These are phyloP conservation scores for Trametes polyzona DNA, from an alignment of 1,284 basidiomycete species.

Conservation along the genomic window DNA sequence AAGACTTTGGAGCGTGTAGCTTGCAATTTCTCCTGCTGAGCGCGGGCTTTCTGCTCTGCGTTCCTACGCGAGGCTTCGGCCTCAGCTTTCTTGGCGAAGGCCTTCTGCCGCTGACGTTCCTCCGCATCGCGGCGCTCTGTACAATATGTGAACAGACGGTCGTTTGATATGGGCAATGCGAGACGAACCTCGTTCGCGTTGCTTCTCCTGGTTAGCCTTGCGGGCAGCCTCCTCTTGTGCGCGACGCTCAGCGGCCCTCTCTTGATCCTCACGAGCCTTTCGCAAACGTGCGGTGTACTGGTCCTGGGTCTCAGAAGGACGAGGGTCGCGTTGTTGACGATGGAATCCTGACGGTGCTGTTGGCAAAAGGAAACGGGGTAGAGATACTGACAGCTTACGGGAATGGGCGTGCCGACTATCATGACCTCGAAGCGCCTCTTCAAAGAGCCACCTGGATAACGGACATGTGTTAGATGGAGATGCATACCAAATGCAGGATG, in stretches of 20 bases:
- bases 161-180: neutral
- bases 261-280: constrained; percentile 53
- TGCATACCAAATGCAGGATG: constrained; percentile 16
- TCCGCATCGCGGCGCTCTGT: constrained; percentile 57
- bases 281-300: constrained; percentile 57
- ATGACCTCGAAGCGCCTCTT: constrained; percentile 47
- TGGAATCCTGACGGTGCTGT: constrained; percentile 7
- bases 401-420: constrained; percentile 34
- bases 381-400: constrained; percentile 26
- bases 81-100: constrained; percentile 56
- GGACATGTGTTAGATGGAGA: neutral
- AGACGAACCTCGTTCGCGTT: constrained; percentile 50
- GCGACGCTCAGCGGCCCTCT: constrained; percentile 54
- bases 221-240: constrained; percentile 47
- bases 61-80: constrained; percentile 53
- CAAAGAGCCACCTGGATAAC: constrained; percentile 48
- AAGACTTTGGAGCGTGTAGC: constrained; percentile 61
- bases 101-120: constrained; percentile 58
- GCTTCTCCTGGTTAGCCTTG: constrained; percentile 49
- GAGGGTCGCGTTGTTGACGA: constrained; percentile 20
- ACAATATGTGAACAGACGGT: neutral
- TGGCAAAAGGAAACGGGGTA: neutral
- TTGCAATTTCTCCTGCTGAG: constrained; percentile 54
- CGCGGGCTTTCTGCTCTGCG: constrained; percentile 52
- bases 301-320: constrained; percentile 47